Evolutionary conservation across 257 asterid species (phyloP).

Genomic region (Cynanchum wilfordii): DNA sequence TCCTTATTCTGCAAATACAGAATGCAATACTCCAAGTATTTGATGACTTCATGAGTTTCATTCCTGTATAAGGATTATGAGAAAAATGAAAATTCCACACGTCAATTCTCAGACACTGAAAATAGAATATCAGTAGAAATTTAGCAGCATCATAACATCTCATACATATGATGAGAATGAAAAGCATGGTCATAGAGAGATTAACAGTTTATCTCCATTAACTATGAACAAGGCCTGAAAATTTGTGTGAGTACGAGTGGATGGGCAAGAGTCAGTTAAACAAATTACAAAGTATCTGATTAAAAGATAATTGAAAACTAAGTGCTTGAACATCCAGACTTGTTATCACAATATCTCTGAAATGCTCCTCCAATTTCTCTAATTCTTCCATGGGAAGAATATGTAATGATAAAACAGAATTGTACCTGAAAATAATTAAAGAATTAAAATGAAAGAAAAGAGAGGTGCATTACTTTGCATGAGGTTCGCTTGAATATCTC

Average conservation of each 20-base stretch:
- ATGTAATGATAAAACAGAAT: not conserved
- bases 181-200: not conserved
- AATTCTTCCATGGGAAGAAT: not conserved
- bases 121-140: not conserved
- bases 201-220: not conserved
- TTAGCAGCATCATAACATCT: not conserved
- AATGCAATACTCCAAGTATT: constrained; percentile 87
- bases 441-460: constrained; percentile 9
- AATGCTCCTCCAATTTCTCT: not conserved
- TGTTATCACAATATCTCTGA: not conserved
- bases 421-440: not conserved
- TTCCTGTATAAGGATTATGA: constrained; percentile 52
- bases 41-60: constrained; percentile 96
- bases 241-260: not conserved
- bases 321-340: not conserved
- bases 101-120: not conserved
- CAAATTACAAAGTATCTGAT: not conserved
- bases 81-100: not conserved
- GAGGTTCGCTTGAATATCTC: constrained; percentile 98
- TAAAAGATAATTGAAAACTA: not conserved
- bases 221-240: not conserved
- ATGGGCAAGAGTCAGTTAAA: not conserved
- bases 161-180: not conserved
- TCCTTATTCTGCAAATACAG: constrained; percentile 96
- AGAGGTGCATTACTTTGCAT: constrained; percentile 66